phyloP scores from a whole-genome alignment of 768 basidiomycete genomes.

The Lactarius hengduanensis region DNA sequence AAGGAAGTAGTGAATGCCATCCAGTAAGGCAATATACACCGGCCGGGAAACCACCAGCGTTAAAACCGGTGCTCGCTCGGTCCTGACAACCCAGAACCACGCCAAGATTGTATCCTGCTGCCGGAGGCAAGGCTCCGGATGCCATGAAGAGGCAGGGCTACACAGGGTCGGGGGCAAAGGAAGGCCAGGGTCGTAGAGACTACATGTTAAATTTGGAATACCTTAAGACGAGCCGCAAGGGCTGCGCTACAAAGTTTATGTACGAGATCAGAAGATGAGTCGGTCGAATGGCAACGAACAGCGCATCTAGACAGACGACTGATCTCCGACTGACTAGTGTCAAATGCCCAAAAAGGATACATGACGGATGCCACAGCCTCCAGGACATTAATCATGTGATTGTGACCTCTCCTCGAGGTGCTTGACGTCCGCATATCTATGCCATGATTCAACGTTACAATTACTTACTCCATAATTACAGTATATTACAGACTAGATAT shows the following conservation, averaged over 20 bases:
- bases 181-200: background rate
- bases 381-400: background rate
- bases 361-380: background rate
- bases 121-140: background rate
- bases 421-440: too few relatives aligned
- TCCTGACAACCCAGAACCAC: background rate
- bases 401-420: background rate
- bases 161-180: background rate
- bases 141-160: background rate
- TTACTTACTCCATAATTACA: background rate
- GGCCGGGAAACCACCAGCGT: background rate
- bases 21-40: background rate
- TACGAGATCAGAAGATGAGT: background rate
- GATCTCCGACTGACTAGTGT: too few relatives aligned
- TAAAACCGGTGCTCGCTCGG: background rate
- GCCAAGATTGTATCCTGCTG: background rate
- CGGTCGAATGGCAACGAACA: background rate
- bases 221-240: background rate
- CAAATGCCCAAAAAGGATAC: background rate
- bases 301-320: too few relatives aligned
- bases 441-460: too few relatives aligned
- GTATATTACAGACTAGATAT: conserved; percentile 17
- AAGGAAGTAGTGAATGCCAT: background rate
- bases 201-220: background rate
- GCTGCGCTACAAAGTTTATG: background rate